These are phyloP conservation scores for Fraxinus anomala DNA, from an alignment of 257 asterid genomes.

Conservation along the genomic window DNA sequence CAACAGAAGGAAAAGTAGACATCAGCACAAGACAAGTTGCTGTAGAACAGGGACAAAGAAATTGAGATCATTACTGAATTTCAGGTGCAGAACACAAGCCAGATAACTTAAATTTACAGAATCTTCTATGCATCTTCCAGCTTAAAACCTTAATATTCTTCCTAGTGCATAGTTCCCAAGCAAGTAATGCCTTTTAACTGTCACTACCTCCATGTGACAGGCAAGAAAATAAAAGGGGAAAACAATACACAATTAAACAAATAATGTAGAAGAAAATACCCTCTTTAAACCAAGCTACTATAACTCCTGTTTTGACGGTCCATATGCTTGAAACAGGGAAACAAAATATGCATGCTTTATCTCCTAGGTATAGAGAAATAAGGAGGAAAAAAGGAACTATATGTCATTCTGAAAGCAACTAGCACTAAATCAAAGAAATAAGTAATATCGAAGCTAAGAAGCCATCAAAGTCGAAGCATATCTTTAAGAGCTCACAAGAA, in stretches of 20 bases:
- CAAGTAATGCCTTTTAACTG: not conserved
- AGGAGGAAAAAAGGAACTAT: not conserved
- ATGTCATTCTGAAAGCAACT: slow-evolving; percentile 7
- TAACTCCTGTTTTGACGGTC: not conserved
- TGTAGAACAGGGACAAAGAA: not conserved
- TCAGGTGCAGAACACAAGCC: not conserved
- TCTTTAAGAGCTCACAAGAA: slow-evolving; percentile 13
- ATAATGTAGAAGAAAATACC: not conserved
- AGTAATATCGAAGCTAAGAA: not conserved
- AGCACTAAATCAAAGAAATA: not conserved
- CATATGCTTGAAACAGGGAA: slow-evolving; percentile 10
- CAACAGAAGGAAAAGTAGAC: slow-evolving; percentile 18
- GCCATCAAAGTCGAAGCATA: not conserved
- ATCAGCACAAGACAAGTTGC: not conserved
- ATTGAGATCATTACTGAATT: not conserved
- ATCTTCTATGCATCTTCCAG: not conserved
- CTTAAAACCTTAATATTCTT: not conserved
- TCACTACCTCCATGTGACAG: not conserved
- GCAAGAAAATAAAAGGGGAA: not conserved
- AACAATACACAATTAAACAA: slow-evolving; percentile 3
- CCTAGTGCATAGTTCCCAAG: not conserved
- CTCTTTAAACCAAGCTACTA: not conserved
- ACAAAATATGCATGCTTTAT: not conserved
- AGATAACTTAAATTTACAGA: not conserved
- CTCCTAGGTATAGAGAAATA: not conserved